Conservation (phyloP, 2,329 filamentous ascomycete genomes). For the Sporothrix globosa region DNA sequence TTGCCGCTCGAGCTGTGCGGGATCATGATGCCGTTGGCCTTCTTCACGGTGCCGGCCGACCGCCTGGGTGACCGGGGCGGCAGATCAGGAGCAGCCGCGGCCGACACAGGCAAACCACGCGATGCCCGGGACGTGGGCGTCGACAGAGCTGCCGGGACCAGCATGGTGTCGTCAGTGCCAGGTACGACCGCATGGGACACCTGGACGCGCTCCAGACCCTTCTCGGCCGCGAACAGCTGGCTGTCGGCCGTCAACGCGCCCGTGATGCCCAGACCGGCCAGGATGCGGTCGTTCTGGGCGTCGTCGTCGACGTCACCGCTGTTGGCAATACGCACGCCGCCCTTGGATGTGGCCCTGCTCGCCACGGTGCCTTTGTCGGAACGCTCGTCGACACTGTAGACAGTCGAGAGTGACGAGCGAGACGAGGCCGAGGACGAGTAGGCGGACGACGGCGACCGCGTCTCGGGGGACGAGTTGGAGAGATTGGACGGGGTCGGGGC, state of each 20-base stretch:
- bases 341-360: conserved; percentile 21
- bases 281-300: not conserved
- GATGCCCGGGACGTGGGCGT: conserved; percentile 14
- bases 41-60: not conserved
- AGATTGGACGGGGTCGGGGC: not conserved
- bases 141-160: conserved; percentile 29
- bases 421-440: conserved; percentile 32
- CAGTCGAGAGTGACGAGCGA: conserved; percentile 56
- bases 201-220: not conserved
- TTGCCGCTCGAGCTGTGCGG: conserved; percentile 23
- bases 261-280: conserved; percentile 27
- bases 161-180: not conserved
- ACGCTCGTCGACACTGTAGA: conserved; percentile 59
- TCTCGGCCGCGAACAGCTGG: not conserved
- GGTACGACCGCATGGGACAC: not conserved
- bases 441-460: conserved; percentile 23
- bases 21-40: conserved; percentile 29
- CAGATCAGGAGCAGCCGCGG: not conserved
- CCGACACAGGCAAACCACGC: conserved; percentile 9
- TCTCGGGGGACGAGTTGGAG: conserved; percentile 21
- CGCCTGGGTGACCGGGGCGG: conserved; percentile 30
- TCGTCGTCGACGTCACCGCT: not conserved
- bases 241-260: not conserved
- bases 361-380: conserved; percentile 43
- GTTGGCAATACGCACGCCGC: conserved; percentile 27